Conservation (phyloP, 176 grass and related monocot species). For the Oryza longistaminata region DNA sequence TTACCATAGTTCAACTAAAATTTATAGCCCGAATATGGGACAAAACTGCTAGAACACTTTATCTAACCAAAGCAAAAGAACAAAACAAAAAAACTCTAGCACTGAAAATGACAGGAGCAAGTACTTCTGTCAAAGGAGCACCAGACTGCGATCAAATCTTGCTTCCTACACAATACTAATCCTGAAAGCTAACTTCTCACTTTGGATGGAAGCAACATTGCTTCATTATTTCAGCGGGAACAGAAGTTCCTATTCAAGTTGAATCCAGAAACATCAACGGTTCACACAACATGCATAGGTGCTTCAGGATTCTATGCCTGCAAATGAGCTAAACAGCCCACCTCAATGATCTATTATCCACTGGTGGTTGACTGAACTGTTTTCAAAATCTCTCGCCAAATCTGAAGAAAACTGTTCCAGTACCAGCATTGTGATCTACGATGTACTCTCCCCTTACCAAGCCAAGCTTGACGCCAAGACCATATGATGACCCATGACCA, state of each 20-base stretch:
- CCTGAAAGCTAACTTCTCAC: constrained; percentile 27
- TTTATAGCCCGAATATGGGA: background rate
- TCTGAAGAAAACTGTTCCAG: constrained; percentile 82
- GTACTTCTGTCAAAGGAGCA: constrained; percentile 27
- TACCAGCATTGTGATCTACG: constrained; percentile 87
- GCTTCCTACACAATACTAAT: constrained; percentile 31
- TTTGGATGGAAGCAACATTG: constrained; percentile 25
- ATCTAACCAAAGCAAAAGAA: background rate
- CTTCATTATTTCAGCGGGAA: constrained; percentile 42
- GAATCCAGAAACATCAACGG: background rate
- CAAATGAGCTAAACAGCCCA: background rate
- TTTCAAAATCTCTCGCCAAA: constrained; percentile 92
- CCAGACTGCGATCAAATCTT: background rate
- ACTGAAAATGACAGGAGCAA: background rate
- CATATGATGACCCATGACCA: constrained; percentile 93
- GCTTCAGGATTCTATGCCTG: constrained; percentile 3
- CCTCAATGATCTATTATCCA: constrained; percentile 6
- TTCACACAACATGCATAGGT: constrained; percentile 15
- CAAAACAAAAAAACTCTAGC: background rate
- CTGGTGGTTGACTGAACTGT: background rate
- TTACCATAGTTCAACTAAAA: background rate
- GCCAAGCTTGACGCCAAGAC: constrained; percentile 83
- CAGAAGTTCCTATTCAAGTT: constrained; percentile 6
- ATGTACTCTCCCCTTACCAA: constrained; percentile 93
- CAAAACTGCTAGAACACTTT: background rate